Base-by-base conservation (phyloP, 1,139 yeast species). In the Starmera stellimalicola region DNA sequence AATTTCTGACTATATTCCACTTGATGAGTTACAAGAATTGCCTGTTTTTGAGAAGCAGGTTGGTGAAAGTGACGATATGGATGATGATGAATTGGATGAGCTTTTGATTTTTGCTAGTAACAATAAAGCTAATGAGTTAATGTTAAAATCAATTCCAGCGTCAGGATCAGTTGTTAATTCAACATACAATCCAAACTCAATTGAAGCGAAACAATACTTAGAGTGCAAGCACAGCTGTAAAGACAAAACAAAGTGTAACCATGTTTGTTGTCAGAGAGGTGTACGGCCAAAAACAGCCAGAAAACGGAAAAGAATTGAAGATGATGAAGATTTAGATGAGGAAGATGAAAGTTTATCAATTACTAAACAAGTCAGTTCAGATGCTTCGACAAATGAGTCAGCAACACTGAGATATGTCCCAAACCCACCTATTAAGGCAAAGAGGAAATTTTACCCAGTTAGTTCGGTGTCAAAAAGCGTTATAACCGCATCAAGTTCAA, bases 201-300 rank as follows among this genome's bases (percentile, higher is more conserved):
- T n/a, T 14, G 16, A 26, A 22, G 12, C 16, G 14, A 23, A 34
- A 35, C 23, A 36, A 18, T 26, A 28, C 22, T 47, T 49, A 28
- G 50, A 53, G 30, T 67, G 72, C 35, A 50, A 56, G 27, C 73
- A 68, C 39, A 34, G 46, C 3, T 68, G 73, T 39, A 63, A 57
- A 35, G 52, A 59, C 34, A 60, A 56, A 39, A 26, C 40, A 2
- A 48, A 28, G 33, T 66, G 71, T 38, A 56, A 70, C 8, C 71
- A 66, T 42, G 32, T 60, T 6, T 66, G 72, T 33, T 67, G 72
- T 36, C 57, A 60, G 27, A 66, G 62, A 29, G 71, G 71, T 1
- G 48, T 65, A 26, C 49, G 50, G 1, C 57, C 57, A 9, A 39
- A 38, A 29, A 29, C 30, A 3, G 34, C 16, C 3, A 32, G 33